These are phyloP conservation scores for Petasospora fabianii DNA, from an alignment of 1,139 yeast genomes.

Conservation along the genomic window DNA sequence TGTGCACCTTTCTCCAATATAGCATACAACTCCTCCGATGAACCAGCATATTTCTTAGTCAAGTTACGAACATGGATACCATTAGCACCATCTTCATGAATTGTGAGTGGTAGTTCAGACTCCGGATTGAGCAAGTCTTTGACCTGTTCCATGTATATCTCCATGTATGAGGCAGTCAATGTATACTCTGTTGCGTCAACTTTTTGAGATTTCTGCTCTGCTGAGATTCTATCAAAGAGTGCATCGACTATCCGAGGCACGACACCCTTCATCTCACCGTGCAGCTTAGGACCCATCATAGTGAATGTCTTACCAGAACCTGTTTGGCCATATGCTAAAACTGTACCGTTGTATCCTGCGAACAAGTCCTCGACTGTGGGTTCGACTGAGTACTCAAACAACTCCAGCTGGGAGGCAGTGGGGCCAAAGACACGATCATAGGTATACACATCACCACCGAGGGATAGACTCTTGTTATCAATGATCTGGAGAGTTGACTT, in stretches of 20 bases:
- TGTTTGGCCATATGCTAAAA: slow-evolving; percentile 85
- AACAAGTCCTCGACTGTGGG: slow-evolving; percentile 58
- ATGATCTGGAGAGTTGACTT: slow-evolving; percentile 24
- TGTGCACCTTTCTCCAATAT: slow-evolving; percentile 55
- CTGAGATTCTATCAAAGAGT: slow-evolving; percentile 55
- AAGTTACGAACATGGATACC: slow-evolving; percentile 74
- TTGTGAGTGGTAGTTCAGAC: slow-evolving; percentile 34
- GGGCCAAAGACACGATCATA: slow-evolving; percentile 67
- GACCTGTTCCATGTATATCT: slow-evolving; percentile 76
- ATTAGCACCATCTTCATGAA: slow-evolving; percentile 62
- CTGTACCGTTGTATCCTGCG: slow-evolving; percentile 80
- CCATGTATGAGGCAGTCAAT: slow-evolving; percentile 73
- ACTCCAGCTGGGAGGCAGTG: slow-evolving; percentile 48
- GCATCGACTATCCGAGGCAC: slow-evolving; percentile 72
- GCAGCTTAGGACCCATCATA: slow-evolving; percentile 68
- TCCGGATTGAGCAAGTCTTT: slow-evolving; percentile 40
- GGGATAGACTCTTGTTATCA: slow-evolving; percentile 34
- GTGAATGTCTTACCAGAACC: slow-evolving; percentile 87
- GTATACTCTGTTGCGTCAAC: slow-evolving; percentile 59
- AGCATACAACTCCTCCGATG: slow-evolving; percentile 54
- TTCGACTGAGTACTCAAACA: slow-evolving; percentile 63
- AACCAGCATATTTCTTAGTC: slow-evolving; percentile 56
- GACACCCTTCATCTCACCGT: slow-evolving; percentile 50
- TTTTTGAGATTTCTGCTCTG: slow-evolving; percentile 27
- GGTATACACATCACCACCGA: slow-evolving; percentile 37